Base-by-base conservation (phyloP, 345 rosid genomes). In the Corchorus olitorius region DNA sequence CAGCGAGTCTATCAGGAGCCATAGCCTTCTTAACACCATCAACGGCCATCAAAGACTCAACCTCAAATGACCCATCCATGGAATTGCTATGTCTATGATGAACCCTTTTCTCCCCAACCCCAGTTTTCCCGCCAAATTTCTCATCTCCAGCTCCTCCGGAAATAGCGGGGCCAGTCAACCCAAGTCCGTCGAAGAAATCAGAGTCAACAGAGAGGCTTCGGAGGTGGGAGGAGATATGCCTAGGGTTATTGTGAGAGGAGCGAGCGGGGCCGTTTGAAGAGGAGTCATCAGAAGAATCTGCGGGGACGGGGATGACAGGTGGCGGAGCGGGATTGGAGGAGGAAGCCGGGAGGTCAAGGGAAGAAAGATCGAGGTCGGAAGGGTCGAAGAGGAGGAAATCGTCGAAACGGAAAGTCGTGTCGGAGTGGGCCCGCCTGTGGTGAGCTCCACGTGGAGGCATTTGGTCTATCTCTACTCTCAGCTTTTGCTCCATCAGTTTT, bases 131-230 rank as follows among this genome's bases (percentile, higher is more conserved):
- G 77, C 75, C 84, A 33, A 76, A 76, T 6, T 70, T 83, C 50
- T 76, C 88, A 72, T 77, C 87, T 1, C 83, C 78, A 7, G 77
- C 56, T 8, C 74, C 84, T 2, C 81, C 75, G 59, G 81, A 52
- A 63, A 64, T 84, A 45, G 76, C 89, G 73, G 78, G 65, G 9
- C 55, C 64, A 66, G 73, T 66, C 54, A 76, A 27, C 52, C 65
- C 78, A 0, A 55, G 45, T 53, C 78, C 93, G 54, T 93, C 96
- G 73, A 93, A 88, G 88, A 93, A 91, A 77, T 92, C 94, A 0
- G 99, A 91, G 83, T 95, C 99, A 10, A 95, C 91, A 1, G 99
- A 95, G 52, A 93, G 85, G 85, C 99, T 93, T 8, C 99, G 95
- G 71, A 88, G 78, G 78, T 95, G 98, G 74, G 82, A 79, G 80